Conservation (phyloP, 495 filamentous ascomycete species). For the Lepraria neglecta region DNA sequence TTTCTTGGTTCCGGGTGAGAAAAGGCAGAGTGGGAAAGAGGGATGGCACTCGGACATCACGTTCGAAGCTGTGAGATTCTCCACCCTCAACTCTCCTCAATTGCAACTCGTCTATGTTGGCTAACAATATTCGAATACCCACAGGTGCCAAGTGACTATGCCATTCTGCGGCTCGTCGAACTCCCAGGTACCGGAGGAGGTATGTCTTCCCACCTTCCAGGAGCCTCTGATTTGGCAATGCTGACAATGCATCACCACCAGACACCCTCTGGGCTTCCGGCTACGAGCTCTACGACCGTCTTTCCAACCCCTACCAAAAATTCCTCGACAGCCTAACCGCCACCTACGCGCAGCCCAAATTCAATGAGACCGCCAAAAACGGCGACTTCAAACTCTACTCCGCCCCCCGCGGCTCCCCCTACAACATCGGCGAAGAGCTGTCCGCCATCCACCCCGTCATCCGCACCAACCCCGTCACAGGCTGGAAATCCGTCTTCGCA, state of each 20-base stretch:
- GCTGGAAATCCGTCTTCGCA: conserved; percentile 71
- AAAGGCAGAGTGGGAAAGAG: background rate
- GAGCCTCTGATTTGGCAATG: too few relatives aligned
- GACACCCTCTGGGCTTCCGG: conserved; percentile 59
- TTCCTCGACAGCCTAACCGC: conserved; percentile 56
- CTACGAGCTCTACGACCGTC: conserved; percentile 62
- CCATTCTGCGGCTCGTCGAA: conserved; percentile 54
- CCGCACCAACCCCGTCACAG: conserved; percentile 67
- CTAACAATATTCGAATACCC: too few relatives aligned
- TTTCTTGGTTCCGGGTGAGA: too few relatives aligned
- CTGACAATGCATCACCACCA: too few relatives aligned
- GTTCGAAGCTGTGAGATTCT: conserved; percentile 44
- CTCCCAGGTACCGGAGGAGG: conserved; percentile 37
- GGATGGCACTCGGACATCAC: conserved; percentile 68
- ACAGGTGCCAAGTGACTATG: conserved; percentile 61
- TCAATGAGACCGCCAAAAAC: conserved; percentile 41
- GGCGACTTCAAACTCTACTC: conserved; percentile 36
- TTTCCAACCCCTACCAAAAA: conserved; percentile 49
- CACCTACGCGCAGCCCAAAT: conserved; percentile 41
- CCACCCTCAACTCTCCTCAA: too few relatives aligned
- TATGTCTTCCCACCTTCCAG: too few relatives aligned
- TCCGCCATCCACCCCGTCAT: conserved; percentile 56
- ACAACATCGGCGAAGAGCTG: conserved; percentile 51
- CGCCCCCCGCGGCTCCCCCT: conserved; percentile 47
- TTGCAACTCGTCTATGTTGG: too few relatives aligned